Evolutionary conservation across 805 yeast genomes (phyloP), one percentile per base, ranked within the genome.

Genomic region (Yarrowia keelungensis): DNA sequence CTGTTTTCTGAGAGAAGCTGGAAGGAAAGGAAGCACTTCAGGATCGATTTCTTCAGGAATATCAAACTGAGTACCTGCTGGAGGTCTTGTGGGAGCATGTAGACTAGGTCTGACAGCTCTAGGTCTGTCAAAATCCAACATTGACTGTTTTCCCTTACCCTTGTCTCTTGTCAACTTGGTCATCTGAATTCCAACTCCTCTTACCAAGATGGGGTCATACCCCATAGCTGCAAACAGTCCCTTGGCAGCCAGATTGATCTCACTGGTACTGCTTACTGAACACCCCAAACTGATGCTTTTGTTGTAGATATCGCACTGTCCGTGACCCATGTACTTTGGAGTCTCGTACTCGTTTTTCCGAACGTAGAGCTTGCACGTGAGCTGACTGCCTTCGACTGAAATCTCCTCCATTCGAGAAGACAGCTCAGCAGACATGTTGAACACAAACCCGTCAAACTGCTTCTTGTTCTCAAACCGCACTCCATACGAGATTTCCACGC

Each of bases 401-500:
- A 86, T 73, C 16, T 79, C 81, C 1, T 77, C 70, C 68, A 92
- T 74, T 67, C 97, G 81, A 0, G 77, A 71, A 62, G 83, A 79
- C 62, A 95, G 74, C 73, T 92, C 97, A 39, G 78, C 77, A 0
- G 89, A 81, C 59, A 92, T 78, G 19, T 84, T 78, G 43, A 81
- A 78, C 10, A 91, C 74, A 74, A 94, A 95, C 5, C 68, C 72
- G 71, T 89, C 93, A 32, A 89, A 85, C 74, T 94, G 91, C 0
- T 77, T 76, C 39, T 84, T 80, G 0, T 79, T 80, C 41, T 86
- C 84, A 71, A 93, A 89, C 59, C 98, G 76, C 0, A 94, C 90
- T 0, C 97, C 98, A 89, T 92, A 94, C 71, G 92, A 91, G 36
- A 94, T 89, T 75, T 94, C 98, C 4, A 92, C 89, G 0, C 97